These are phyloP conservation scores for Citrus unshiu DNA, from an alignment of 345 rosid species.

Conservation along the genomic window DNA sequence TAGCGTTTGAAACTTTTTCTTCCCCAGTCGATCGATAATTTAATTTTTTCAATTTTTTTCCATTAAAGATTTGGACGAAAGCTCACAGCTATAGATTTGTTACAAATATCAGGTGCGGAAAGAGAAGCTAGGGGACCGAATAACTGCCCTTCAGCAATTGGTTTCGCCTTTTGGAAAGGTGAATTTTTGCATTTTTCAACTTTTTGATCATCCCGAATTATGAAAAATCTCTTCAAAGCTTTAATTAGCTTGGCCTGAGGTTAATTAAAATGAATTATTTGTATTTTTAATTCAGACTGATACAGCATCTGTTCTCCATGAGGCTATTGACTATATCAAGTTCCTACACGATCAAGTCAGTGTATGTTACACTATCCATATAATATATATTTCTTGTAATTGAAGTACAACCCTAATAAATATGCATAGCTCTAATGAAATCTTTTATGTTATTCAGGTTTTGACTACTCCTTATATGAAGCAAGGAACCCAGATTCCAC, in stretches of 20 bases:
- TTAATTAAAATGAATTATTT: background rate
- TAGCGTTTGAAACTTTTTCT: background rate
- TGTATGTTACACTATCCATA: slow-evolving; percentile 32
- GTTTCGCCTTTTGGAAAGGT: slow-evolving; percentile 99
- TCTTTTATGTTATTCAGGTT: slow-evolving; percentile 39
- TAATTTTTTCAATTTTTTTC: background rate
- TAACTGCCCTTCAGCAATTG: slow-evolving; percentile 93
- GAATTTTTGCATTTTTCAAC: slow-evolving; percentile 18
- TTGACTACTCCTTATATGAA: slow-evolving; percentile 59
- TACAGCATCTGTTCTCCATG: slow-evolving; percentile 96
- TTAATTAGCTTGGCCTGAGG: background rate
- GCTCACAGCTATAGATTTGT: background rate
- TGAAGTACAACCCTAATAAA: background rate
- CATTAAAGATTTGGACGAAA: slow-evolving; percentile 7
- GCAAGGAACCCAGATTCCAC: slow-evolving; percentile 52
- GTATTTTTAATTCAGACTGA: slow-evolving; percentile 56
- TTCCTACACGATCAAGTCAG: slow-evolving; percentile 75
- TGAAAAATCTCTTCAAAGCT: too few relatives aligned
- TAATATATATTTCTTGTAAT: background rate
- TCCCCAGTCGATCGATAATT: background rate
- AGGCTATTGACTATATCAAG: slow-evolving; percentile 79
- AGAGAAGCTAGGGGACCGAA: slow-evolving; percentile 96
- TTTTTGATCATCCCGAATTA: background rate
- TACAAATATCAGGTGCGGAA: slow-evolving; percentile 72
- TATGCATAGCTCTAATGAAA: background rate